Evolutionary conservation across 768 basidiomycete species (phyloP).

Genomic region (Leucosporidium scottii): DNA sequence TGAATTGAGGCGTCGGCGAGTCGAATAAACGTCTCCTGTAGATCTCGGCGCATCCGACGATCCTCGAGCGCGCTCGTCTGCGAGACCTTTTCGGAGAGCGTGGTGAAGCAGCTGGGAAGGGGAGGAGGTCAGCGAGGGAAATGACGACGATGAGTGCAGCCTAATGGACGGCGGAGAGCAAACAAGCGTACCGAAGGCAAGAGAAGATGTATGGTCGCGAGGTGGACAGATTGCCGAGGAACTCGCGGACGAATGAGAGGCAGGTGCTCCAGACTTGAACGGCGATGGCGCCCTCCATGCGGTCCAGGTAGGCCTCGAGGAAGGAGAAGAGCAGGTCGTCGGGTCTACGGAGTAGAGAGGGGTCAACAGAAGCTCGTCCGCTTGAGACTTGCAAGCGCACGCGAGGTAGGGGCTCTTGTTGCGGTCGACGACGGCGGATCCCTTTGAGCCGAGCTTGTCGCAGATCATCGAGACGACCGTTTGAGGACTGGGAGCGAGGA

Average conservation of each 20-base stretch:
- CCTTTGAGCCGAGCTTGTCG: conserved; percentile 55
- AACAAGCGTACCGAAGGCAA: conserved; percentile 55
- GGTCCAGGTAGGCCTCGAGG: conserved; percentile 72
- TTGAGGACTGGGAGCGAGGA: conserved; percentile 75
- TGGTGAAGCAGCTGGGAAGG: conserved; percentile 58
- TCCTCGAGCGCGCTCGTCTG: conserved; percentile 91
- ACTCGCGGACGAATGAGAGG: conserved; percentile 68
- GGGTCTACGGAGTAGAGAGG: conserved; percentile 59
- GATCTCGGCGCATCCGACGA: conserved; percentile 72
- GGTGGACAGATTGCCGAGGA: conserved; percentile 58
- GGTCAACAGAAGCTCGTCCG: conserved; percentile 50
- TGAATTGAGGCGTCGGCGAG: conserved; percentile 71
- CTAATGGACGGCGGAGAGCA: neutral
- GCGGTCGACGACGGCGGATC: neutral
- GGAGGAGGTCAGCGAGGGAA: neutral
- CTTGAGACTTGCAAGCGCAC: neutral
- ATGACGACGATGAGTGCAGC: conserved; percentile 12
- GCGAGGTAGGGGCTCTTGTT: too few species aligned
- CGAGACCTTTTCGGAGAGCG: conserved; percentile 71
- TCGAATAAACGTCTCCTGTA: conserved; percentile 83
- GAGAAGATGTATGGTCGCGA: conserved; percentile 67
- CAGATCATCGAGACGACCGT: conserved; percentile 81
- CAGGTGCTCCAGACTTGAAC: conserved; percentile 85
- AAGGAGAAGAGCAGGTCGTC: conserved; percentile 81
- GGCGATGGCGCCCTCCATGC: conserved; percentile 82